Base-by-base conservation (phyloP, 2,329 filamentous ascomycete genomes). In the Talaromyces funiculosus region DNA sequence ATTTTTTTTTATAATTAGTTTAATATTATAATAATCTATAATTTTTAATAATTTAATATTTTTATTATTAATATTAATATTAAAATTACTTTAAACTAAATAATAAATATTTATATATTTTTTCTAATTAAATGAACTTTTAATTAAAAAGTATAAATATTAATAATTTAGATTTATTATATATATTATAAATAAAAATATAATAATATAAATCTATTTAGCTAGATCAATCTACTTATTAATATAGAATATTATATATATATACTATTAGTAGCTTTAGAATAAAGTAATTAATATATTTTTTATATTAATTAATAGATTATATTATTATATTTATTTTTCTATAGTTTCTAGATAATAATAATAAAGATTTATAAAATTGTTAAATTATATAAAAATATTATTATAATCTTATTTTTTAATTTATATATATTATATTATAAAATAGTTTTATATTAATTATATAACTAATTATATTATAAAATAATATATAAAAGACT, bases 71-170 rank as follows among this genome's bases (percentile, higher is more conserved):
- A 7, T 40, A 29, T 31, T 65, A 49, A 45, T 38, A 35, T 37
- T 37, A 26, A 49, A 40, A 18, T 38, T 55, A 47, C 55, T 51
- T 64, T 60, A 66, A 14, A 56, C 54, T 3, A 62, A 62, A 60
- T 69, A 62, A 45, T 68, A 55, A n/a, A 66, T 59, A 58, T 68
- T 66, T 18, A 16, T n/a, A n/a, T 18, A 9, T 40, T 4, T 40
- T 3, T 9, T 18, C 6, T 40, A 40, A 40, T 1, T 8, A 8
- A n/a, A 8, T 14, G 8, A 40, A 6, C n/a, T 40, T 3, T 4
- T 18, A 18, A 2, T 40, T 8, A 40, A 40, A n/a, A 8, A 40
- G 6, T 2, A 18, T 18, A 3, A 40, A 8, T 18, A 9, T 40
- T 1, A 3, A 1, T 18, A 18, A 18, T 18, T 18, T 40, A 18